Evolutionary conservation across 257 asterid genomes (phyloP).

Genomic region (Eustoma russellianum): DNA sequence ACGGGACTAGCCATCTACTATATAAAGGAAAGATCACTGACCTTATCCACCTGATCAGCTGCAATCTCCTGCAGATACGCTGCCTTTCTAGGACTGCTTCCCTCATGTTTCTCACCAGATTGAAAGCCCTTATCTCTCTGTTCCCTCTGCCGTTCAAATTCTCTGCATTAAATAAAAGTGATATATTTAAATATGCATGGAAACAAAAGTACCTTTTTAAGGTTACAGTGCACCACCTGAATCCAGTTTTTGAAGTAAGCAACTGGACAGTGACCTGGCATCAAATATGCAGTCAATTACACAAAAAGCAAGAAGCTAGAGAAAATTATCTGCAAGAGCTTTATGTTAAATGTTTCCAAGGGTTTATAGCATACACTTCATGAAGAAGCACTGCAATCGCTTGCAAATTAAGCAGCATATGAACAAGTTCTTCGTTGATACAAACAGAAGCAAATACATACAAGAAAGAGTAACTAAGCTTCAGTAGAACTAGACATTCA

Average conservation of each 20-base stretch:
- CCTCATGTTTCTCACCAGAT: conserved; percentile 43
- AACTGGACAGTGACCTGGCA: conserved; percentile 87
- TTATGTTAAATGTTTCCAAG: conserved; percentile 1
- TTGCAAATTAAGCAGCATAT: too few species aligned
- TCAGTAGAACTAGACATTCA: too few species aligned
- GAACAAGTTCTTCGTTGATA: too few species aligned
- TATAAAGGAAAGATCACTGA: conserved; percentile 3
- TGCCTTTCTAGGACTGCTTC: conserved; percentile 33
- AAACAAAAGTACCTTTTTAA: conserved; percentile 11
- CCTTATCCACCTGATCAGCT: conserved; percentile 44
- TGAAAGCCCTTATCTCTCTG: conserved; percentile 75
- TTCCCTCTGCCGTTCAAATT: conserved; percentile 99
- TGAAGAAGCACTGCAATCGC: too few species aligned
- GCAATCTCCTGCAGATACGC: conserved; percentile 32
- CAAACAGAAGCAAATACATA: too few species aligned
- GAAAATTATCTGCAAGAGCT: conserved; percentile 11
- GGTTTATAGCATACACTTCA: too few species aligned
- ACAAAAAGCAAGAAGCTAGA: conserved; percentile 11
- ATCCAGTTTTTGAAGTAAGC: conserved; percentile 95
- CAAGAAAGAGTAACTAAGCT: too few species aligned
- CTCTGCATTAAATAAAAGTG: conserved; percentile 40
- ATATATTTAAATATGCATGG: conserved; percentile 14
- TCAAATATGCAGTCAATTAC: conserved; percentile 9
- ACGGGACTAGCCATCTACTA: background rate
- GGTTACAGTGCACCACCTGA: conserved; percentile 50